Evolutionary conservation across 2,329 filamentous ascomycete species (phyloP), one percentile per base, ranked within the genome.

Genomic region (Penicillium sp.): DNA sequence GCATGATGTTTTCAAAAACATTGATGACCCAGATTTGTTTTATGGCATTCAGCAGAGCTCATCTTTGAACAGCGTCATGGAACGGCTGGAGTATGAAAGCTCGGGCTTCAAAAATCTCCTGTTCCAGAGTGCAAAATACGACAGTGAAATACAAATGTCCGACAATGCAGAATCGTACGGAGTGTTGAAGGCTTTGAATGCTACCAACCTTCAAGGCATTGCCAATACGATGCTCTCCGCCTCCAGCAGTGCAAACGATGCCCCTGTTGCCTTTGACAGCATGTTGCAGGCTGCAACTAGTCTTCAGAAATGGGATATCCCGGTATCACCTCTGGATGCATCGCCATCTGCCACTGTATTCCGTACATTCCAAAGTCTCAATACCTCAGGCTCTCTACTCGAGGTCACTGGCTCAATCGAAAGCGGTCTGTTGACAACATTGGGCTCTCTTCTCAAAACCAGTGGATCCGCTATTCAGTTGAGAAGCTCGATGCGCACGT

Each of bases 11-110:
- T 99, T 94, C 72, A 89, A 91, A 70, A 93, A 91, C 60, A 89
- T 99, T 47, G 93, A 97, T 69, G 95, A 99, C 68, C 93, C 93
- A 2, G 94, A 99, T 73, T 89, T 92, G 0, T 99, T 96, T 73
- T 99, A 99, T 70, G 95, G 94, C 4, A 82, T 97, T 8, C 85
- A 90, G 42, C 89, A 95, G 73, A 85, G 85, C 41, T 84, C 91
- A 7, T 92, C 87, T 57, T 77, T 99, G 17, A 81, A 84, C 17
- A 91, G 89, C 12, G 89, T 97, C 1, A 80, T 97, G 58, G 85
- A 89, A 50, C 87, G 90, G 10, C 82, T 97, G 5, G 91, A 96
- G 64, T 93, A 97, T 70, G 94, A 99, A 75, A 88, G 87, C 50
- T 89, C 96, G 65, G 93, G 93, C 0, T 81, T 87, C 50, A 96